phyloP scores from a whole-genome alignment of 805 yeast species.

The Lipomyces japonicus region DNA sequence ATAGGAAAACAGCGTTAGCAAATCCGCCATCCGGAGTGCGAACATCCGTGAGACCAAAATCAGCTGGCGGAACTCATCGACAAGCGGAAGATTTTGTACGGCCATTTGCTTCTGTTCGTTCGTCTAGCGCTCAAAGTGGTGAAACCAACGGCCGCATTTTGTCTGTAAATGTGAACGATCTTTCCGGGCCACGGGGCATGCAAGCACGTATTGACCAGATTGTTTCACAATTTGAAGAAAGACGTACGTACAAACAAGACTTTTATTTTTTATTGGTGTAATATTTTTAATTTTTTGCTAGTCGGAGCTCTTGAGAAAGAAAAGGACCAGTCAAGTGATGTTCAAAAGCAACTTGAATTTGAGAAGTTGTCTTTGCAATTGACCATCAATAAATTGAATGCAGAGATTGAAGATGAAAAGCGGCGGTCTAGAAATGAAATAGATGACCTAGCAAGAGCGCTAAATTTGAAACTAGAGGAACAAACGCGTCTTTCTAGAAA shows the following conservation, averaged over 20 bases:
- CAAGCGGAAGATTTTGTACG: not conserved
- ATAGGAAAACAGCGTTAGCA: not conserved
- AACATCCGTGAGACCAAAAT: slow-evolving; percentile 14
- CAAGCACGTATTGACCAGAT: slow-evolving; percentile 22
- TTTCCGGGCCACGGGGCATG: slow-evolving; percentile 15
- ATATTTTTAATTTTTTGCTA: no score
- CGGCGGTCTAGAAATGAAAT: slow-evolving; percentile 38
- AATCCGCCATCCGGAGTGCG: slow-evolving; percentile 4
- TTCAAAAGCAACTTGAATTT: slow-evolving; percentile 38
- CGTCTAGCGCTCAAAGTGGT: slow-evolving; percentile 12
- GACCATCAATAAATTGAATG: slow-evolving; percentile 33
- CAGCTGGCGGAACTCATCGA: slow-evolving; percentile 13
- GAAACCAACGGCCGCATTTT: slow-evolving; percentile 9
- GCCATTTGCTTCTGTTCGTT: slow-evolving; percentile 1
- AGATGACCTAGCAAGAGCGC: slow-evolving; percentile 40
- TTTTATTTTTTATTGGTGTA: no score
- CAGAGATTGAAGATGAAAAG: slow-evolving; percentile 33
- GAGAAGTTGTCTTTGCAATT: slow-evolving; percentile 36
- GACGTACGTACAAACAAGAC: no score
- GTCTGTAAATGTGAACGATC: slow-evolving; percentile 8
- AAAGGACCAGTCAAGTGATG: slow-evolving; percentile 41
- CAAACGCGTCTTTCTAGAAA: slow-evolving; percentile 34
- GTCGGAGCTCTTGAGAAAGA: slow-evolving; percentile 38
- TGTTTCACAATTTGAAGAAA: slow-evolving; percentile 15
- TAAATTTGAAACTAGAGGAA: slow-evolving; percentile 38